Evolutionary conservation across 192 early-diverging fungal species (phyloP).

Genomic region (Powellomyces hirtus): DNA sequence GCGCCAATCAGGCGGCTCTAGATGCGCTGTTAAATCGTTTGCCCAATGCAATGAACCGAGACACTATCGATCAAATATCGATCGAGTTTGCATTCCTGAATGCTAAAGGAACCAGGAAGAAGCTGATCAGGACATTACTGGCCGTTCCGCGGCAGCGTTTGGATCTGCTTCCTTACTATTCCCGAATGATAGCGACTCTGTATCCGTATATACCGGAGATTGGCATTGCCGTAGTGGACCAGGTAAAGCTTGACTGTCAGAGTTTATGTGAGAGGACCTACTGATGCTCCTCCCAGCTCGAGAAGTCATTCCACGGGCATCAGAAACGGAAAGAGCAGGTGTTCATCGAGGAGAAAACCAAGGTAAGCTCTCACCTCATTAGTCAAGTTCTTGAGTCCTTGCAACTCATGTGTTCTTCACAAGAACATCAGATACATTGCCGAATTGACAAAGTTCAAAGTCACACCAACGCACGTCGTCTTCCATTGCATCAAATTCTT

Average conservation of each 20-base stretch:
- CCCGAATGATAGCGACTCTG: constrained; percentile 84
- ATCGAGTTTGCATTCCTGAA: constrained; percentile 94
- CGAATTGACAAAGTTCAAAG: constrained; percentile 91
- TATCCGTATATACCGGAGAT: constrained; percentile 87
- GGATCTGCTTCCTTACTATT: constrained; percentile 88
- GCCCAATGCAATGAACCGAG: constrained; percentile 73
- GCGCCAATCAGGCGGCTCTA: constrained; percentile 37
- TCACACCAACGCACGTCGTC: constrained; percentile 75
- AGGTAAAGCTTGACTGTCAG: constrained; percentile 38
- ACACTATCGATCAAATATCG: constrained; percentile 84
- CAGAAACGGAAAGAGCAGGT: constrained; percentile 69
- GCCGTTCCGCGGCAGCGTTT: constrained; percentile 77
- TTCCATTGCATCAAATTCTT: constrained; percentile 84
- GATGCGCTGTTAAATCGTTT: constrained; percentile 72
- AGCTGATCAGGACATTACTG: constrained; percentile 71
- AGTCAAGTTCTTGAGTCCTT: neutral
- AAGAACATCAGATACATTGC: constrained; percentile 82
- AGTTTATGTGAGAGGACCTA: neutral
- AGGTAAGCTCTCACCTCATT: constrained; percentile 55
- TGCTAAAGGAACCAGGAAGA: constrained; percentile 70
- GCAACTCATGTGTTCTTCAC: neutral
- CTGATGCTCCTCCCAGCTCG: constrained; percentile 41
- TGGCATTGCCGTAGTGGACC: constrained; percentile 63
- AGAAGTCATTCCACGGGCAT: constrained; percentile 69
- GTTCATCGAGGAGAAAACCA: constrained; percentile 72